Conservation (phyloP, 352 stramenopile genomes). For the Phytophthora ramorum region DNA sequence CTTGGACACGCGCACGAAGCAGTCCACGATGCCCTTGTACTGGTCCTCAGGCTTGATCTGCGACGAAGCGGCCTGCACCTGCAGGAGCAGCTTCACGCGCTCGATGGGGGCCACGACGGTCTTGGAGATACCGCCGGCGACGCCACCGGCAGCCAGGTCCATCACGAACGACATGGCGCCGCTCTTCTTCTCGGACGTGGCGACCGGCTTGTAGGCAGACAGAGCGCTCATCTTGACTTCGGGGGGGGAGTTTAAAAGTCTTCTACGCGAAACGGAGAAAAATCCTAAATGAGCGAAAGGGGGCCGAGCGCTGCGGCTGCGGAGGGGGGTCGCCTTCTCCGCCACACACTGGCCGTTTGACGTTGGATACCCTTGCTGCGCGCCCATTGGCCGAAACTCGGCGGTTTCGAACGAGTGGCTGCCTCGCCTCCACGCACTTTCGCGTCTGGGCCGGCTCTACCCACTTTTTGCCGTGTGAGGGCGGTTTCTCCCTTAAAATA, state of each 20-base stretch:
- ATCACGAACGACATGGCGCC: slow-evolving; percentile 72
- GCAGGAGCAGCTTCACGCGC: slow-evolving; percentile 93
- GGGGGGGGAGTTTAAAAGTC: slow-evolving; percentile 44
- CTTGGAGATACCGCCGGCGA: slow-evolving; percentile 92
- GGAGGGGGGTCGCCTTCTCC: slow-evolving; percentile 40
- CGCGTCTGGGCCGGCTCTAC: background rate
- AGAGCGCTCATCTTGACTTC: slow-evolving; percentile 75
- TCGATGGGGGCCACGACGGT: slow-evolving; percentile 91
- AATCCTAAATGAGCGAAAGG: slow-evolving; percentile 80
- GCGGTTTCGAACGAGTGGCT: slow-evolving; percentile 68
- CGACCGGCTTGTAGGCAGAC: slow-evolving; percentile 80
- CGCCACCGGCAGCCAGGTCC: slow-evolving; percentile 86
- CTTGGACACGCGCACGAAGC: slow-evolving; percentile 88
- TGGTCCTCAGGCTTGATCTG: slow-evolving; percentile 93
- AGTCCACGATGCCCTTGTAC: slow-evolving; percentile 93
- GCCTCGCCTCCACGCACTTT: slow-evolving; percentile 27
- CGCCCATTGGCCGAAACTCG: slow-evolving; percentile 50
- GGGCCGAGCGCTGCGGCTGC: slow-evolving; percentile 5
- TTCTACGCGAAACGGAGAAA: slow-evolving; percentile 78
- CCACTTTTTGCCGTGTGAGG: background rate
- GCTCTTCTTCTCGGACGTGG: slow-evolving; percentile 76
- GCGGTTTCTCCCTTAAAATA: background rate
- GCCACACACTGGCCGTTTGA: slow-evolving; percentile 64
- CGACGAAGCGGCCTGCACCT: slow-evolving; percentile 91
- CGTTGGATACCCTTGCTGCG: slow-evolving; percentile 11